phyloP scores from a whole-genome alignment of 2,329 filamentous ascomycete genomes.

The Cryphonectria naterciae region DNA sequence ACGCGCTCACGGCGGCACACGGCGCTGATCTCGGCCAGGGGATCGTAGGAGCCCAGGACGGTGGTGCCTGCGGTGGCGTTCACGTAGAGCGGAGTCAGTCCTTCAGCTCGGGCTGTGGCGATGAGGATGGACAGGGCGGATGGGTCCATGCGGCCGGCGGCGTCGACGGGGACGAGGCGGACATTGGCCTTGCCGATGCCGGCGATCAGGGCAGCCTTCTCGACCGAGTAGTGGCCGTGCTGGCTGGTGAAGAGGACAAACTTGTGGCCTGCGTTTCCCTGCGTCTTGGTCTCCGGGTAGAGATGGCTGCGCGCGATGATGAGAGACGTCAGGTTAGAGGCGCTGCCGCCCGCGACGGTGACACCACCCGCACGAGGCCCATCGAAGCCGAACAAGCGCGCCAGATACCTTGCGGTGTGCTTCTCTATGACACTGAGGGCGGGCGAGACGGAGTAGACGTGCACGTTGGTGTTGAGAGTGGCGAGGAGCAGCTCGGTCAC shows the following conservation, averaged over 20 bases:
- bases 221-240: conserved; percentile 92
- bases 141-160: conserved; percentile 71
- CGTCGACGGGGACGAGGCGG: conserved; percentile 74
- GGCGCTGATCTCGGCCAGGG: conserved; percentile 69
- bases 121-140: conserved; percentile 67
- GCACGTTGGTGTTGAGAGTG: conserved; percentile 89
- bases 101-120: conserved; percentile 62
- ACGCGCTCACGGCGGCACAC: conserved; percentile 74
- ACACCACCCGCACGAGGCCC: conserved; percentile 75
- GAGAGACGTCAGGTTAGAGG: conserved; percentile 83
- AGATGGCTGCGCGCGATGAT: conserved; percentile 86
- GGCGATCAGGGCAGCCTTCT: conserved; percentile 90
- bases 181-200: conserved; percentile 80
- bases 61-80: conserved; percentile 96
- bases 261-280: conserved; percentile 66
- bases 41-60: conserved; percentile 87
- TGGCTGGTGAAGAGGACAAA: conserved; percentile 87
- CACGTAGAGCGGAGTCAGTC: conserved; percentile 87
- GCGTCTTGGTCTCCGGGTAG: conserved; percentile 75
- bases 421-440: conserved; percentile 89
- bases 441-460: conserved; percentile 93
- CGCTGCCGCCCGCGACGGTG: conserved; percentile 79
- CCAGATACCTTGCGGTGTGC: conserved; percentile 72
- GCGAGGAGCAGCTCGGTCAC: conserved; percentile 83
- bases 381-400: conserved; percentile 74